phyloP scores from a whole-genome alignment of 352 stramenopile species.

The Pythium phragmiticola region DNA sequence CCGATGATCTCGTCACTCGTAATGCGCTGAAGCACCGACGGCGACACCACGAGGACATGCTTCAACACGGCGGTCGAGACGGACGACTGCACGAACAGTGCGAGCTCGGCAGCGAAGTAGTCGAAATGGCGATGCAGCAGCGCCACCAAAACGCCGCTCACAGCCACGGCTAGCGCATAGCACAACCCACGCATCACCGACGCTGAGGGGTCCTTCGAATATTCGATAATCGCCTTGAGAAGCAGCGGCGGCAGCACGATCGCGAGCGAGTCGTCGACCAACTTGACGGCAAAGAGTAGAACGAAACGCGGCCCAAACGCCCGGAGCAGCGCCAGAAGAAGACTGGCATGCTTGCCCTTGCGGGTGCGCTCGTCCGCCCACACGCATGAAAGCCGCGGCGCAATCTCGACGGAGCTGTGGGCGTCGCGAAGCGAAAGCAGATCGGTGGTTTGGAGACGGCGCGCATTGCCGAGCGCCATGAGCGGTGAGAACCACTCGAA shows the following conservation, averaged over 20 bases:
- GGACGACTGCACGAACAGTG: conserved; percentile 18
- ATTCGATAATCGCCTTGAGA: conserved; percentile 75
- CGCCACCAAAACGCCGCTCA: conserved; percentile 58
- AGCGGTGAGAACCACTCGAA: conserved; percentile 26
- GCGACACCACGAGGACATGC: conserved; percentile 81
- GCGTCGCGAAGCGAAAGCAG: conserved; percentile 16
- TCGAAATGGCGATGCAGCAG: conserved; percentile 51
- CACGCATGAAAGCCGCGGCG: neutral
- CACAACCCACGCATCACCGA: conserved; percentile 43
- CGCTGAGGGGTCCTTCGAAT: conserved; percentile 51
- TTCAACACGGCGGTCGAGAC: conserved; percentile 68
- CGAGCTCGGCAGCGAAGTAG: conserved; percentile 43
- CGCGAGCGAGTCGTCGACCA: conserved; percentile 67
- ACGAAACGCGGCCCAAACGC: conserved; percentile 59
- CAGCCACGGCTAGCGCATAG: conserved; percentile 59
- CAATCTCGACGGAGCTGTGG: neutral
- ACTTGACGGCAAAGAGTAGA: conserved; percentile 50
- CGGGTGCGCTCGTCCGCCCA: conserved; percentile 2
- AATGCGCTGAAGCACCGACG: conserved; percentile 55
- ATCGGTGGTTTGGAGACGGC: conserved; percentile 7
- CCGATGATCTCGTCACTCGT: conserved; percentile 94
- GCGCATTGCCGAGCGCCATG: conserved; percentile 18
- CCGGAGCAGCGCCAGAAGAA: conserved; percentile 46
- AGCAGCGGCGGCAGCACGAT: conserved; percentile 60
- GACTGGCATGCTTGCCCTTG: conserved; percentile 31